Evolutionary conservation across 768 basidiomycete species (phyloP).

Genomic region (Tremella mesenterica): DNA sequence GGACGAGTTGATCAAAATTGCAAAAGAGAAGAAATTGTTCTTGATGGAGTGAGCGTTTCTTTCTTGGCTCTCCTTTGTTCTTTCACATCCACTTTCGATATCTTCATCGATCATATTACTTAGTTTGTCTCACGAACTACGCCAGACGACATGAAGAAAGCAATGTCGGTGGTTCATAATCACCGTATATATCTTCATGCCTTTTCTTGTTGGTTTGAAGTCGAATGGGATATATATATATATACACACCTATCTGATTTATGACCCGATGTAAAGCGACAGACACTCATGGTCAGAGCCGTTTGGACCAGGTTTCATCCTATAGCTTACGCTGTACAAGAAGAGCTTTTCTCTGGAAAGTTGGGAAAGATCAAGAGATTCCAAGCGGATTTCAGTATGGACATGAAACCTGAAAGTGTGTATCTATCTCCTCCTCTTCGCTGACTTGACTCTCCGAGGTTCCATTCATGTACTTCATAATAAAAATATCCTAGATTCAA

Average conservation of each 20-base stretch:
- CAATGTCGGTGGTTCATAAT: too few species aligned
- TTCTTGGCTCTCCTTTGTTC: not conserved
- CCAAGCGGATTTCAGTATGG: conserved; percentile 64
- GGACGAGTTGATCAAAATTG: conserved; percentile 61
- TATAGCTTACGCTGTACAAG: conserved; percentile 37
- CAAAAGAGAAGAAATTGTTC: conserved; percentile 70
- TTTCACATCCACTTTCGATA: too few species aligned
- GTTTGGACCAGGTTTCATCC: conserved; percentile 40
- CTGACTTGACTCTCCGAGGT: not conserved
- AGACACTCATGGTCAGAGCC: conserved; percentile 18
- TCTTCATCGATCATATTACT: too few species aligned
- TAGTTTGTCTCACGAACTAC: too few species aligned
- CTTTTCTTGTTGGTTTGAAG: too few species aligned
- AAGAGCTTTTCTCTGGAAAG: conserved; percentile 34
- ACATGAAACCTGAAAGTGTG: conserved; percentile 62
- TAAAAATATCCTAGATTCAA: not conserved
- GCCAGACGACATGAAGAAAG: too few species aligned
- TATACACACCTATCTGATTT: too few species aligned
- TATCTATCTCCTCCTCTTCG: conserved; percentile 7
- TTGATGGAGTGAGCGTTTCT: conserved; percentile 95
- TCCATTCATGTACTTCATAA: too few species aligned
- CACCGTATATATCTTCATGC: too few species aligned
- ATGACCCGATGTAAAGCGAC: too few species aligned
- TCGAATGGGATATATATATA: too few species aligned
- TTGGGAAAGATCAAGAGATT: conserved; percentile 40